Conservation (phyloP, 192 early-diverging fungal species). For the Rhizophagus sp. region DNA sequence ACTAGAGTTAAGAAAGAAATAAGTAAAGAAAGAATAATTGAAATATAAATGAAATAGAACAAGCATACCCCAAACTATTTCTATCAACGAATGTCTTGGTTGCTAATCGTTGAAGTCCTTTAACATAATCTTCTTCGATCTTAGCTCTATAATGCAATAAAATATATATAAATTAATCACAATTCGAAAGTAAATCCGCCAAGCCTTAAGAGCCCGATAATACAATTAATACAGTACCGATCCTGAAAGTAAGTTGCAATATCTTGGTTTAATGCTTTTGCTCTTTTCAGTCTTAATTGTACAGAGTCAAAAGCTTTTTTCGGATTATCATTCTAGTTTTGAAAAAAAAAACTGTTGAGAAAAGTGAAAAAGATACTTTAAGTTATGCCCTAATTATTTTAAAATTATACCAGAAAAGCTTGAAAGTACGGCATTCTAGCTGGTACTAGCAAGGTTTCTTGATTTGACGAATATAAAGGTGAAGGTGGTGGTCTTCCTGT, state of each 20-base stretch:
- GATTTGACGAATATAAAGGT: neutral
- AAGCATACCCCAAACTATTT: slow-evolving; percentile 7
- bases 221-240: slow-evolving; percentile 38
- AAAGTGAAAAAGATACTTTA: neutral
- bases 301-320: slow-evolving; percentile 52
- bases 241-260: slow-evolving; percentile 58
- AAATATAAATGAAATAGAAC: neutral
- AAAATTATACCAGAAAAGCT: slow-evolving; percentile 17
- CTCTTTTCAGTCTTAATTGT: slow-evolving; percentile 48
- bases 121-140: slow-evolving; percentile 24
- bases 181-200: neutral
- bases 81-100: slow-evolving; percentile 5
- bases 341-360: neutral
- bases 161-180: neutral
- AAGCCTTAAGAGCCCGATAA: neutral
- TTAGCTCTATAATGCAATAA: neutral
- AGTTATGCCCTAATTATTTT: neutral
- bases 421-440: slow-evolving; percentile 13
- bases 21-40: neutral
- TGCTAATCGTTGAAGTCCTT: slow-evolving; percentile 22
- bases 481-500: neutral
- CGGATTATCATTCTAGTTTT: slow-evolving; percentile 44
- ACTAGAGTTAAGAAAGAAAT: slow-evolving; percentile 15
- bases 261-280: slow-evolving; percentile 49
- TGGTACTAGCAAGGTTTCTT: neutral